A percentile compares a stretch with the other conserved stretches of the same genome.
phyloP scores from a whole-genome alignment of 1,139 yeast genomes.

The Blastobotrys buckinghamii region DNA sequence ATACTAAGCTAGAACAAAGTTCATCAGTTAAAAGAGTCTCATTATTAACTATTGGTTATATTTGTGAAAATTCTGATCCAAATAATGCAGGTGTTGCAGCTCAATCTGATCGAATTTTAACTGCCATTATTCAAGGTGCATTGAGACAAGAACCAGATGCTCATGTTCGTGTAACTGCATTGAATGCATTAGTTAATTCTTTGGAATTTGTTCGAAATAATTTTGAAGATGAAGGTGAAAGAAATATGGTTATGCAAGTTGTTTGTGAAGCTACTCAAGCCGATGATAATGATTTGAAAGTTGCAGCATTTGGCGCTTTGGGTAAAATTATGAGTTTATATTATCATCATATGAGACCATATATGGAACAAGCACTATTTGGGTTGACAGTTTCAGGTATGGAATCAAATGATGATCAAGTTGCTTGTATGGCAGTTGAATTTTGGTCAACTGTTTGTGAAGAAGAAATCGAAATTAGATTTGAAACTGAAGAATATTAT shows the following conservation, averaged over 20 bases:
- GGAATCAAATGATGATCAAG: constrained; percentile 80
- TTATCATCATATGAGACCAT: constrained; percentile 83
- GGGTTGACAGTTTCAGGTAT: constrained; percentile 88
- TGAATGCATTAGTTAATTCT: constrained; percentile 86
- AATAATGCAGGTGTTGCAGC: constrained; percentile 69
- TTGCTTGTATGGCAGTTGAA: constrained; percentile 97
- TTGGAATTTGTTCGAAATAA: constrained; percentile 82
- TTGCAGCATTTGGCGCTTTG: constrained; percentile 92
- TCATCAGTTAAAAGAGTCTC: constrained; percentile 81
- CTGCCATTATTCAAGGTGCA: constrained; percentile 96
- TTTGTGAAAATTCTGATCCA: constrained; percentile 92
- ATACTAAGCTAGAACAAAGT: constrained; percentile 73
- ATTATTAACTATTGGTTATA: constrained; percentile 84
- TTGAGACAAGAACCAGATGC: constrained; percentile 71
- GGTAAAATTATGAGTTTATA: constrained; percentile 89
- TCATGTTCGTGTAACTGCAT: constrained; percentile 79
- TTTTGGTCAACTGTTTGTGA: constrained; percentile 98
- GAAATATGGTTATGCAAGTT: constrained; percentile 96
- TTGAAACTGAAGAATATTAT: constrained; percentile 23
- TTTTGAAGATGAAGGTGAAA: constrained; percentile 89
- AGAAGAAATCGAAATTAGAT: constrained; percentile 80
- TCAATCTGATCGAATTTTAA: constrained; percentile 86
- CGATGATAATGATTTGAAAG: constrained; percentile 72
- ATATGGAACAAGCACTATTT: constrained; percentile 95
- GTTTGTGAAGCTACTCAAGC: constrained; percentile 98